Conservation (phyloP, 2,329 filamentous ascomycete species). For the Epichloe bromicola region DNA sequence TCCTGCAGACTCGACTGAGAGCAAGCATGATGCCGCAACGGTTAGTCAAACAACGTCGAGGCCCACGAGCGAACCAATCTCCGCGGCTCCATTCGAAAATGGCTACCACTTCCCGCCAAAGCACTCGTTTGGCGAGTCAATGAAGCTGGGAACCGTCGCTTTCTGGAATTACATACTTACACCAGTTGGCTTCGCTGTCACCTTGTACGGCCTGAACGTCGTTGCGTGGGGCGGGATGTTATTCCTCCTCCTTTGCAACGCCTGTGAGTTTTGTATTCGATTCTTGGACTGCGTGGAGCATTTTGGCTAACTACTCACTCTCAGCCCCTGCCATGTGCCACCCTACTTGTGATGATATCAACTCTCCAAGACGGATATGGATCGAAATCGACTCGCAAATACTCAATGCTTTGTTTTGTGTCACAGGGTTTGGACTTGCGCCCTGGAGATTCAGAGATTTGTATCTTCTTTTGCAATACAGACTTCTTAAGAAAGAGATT, state of each 20-base stretch:
- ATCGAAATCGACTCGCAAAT: constrained; percentile 78
- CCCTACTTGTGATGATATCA: constrained; percentile 55
- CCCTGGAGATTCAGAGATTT: constrained; percentile 77
- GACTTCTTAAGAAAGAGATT: constrained; percentile 36
- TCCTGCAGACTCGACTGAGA: constrained; percentile 1
- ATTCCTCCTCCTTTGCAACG: constrained; percentile 71
- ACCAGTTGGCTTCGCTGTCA: constrained; percentile 62
- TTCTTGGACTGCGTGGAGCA: neutral
- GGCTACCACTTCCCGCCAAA: constrained; percentile 53
- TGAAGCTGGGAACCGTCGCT: constrained; percentile 41
- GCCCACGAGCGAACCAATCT: constrained; percentile 13
- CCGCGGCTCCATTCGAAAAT: constrained; percentile 39
- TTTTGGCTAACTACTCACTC: neutral
- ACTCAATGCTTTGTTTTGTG: constrained; percentile 67
- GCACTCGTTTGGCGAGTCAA: constrained; percentile 45
- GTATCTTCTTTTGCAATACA: constrained; percentile 57
- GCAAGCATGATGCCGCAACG: constrained; percentile 7
- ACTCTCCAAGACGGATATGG: constrained; percentile 70
- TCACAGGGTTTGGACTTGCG: constrained; percentile 71
- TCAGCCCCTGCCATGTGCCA: constrained; percentile 56
- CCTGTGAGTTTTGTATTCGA: constrained; percentile 14
- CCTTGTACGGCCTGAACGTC: constrained; percentile 68
- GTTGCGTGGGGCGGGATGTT: constrained; percentile 88
- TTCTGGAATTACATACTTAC: constrained; percentile 66
- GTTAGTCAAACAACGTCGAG: constrained; percentile 10